Percentiles rank a stretch among this genome's conserved stretches.
Evolutionary conservation across 1,284 basidiomycete species (phyloP).

Genomic region (Neonothopanus nambi): DNA sequence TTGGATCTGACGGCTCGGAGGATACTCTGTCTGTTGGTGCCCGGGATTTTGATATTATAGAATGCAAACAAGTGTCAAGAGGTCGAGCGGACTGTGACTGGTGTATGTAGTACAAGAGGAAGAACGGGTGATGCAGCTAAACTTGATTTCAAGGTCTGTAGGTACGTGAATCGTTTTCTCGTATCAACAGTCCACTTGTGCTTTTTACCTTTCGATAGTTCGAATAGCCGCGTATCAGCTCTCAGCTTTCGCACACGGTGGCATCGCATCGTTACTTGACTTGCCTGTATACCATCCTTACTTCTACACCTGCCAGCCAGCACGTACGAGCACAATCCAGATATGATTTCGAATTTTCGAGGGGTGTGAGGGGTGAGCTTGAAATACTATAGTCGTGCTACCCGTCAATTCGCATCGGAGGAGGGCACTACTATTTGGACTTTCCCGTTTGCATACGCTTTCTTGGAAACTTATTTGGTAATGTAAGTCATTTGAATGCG

Average conservation of each 20-base stretch:
- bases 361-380: conserved; percentile 24
- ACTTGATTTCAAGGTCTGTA: too few species aligned
- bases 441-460: neutral
- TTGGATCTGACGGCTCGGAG: conserved; percentile 58
- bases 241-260: conserved; percentile 30
- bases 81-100: conserved; percentile 30
- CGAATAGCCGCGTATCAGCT: conserved; percentile 33
- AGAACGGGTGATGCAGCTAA: conserved; percentile 32
- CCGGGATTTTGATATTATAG: conserved; percentile 36
- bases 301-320: neutral
- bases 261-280: too few species aligned
- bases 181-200: conserved; percentile 3
- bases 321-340: neutral
- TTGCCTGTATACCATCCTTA: conserved; percentile 33
- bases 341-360: neutral
- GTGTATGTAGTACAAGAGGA: conserved; percentile 39
- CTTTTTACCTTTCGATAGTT: conserved; percentile 21
- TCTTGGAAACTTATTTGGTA: too few species aligned
- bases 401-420: too few species aligned
- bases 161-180: conserved; percentile 30
- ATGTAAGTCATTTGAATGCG: too few species aligned
- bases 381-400: conserved; percentile 51
- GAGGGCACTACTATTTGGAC: conserved; percentile 45
- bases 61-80: conserved; percentile 28
- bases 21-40: conserved; percentile 50